phyloP scores from a whole-genome alignment of 2,329 filamentous ascomycete species.

The Fusarium piperis region DNA sequence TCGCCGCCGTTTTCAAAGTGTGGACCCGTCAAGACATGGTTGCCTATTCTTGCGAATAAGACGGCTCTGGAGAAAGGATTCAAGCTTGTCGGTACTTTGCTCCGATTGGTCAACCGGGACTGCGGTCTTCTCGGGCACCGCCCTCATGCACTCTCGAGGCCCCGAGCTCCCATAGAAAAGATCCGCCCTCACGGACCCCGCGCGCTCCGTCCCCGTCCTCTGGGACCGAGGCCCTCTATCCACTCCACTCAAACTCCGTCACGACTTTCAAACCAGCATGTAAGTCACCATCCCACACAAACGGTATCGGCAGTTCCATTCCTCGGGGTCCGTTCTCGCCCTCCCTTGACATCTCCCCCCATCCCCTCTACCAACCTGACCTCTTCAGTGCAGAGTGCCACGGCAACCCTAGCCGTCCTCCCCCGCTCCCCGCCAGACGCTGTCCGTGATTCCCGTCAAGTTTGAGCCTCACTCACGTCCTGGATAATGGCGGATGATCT shows the following conservation, averaged over 20 bases:
- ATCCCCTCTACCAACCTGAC: constrained; percentile 4
- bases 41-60: background rate
- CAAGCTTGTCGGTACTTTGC: background rate
- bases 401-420: background rate
- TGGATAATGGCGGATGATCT: constrained; percentile 26
- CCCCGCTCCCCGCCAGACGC: background rate
- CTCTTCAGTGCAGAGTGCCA: constrained; percentile 5
- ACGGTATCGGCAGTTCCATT: constrained; percentile 2
- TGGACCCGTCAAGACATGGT: background rate
- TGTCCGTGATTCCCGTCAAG: background rate
- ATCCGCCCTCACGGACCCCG: constrained; percentile 28
- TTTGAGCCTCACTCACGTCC: background rate
- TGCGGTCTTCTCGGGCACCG: constrained; percentile 30
- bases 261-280: constrained; percentile 12
- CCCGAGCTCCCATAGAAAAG: background rate
- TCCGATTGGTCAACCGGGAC: constrained; percentile 33
- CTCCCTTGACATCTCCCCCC: constrained; percentile 2
- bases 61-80: background rate
- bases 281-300: constrained; percentile 8
- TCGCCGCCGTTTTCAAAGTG: background rate
- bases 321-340: constrained; percentile 24
- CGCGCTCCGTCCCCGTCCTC: constrained; percentile 23
- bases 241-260: constrained; percentile 8
- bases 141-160: background rate
- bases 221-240: background rate